These are phyloP conservation scores for Balamuthia mandrillaris DNA, from an alignment of 208 protist species.

Conservation along the genomic window DNA sequence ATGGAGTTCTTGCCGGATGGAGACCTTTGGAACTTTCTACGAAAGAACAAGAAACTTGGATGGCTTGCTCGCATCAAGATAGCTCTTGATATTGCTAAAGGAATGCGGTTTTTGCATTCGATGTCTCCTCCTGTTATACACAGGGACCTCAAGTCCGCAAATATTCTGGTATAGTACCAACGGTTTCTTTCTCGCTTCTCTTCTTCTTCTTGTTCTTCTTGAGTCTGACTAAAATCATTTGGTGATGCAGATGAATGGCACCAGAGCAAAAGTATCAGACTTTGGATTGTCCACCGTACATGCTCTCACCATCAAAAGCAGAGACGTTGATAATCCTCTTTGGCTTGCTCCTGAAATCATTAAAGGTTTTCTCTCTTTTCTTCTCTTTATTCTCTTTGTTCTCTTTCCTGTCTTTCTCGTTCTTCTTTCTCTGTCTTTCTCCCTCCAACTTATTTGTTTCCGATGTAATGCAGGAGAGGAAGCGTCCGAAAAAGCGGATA, in stretches of 20 bases:
- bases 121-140: background rate
- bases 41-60: background rate
- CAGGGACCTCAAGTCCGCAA: background rate
- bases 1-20: slow-evolving; percentile 30
- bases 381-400: no score
- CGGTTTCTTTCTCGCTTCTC: background rate
- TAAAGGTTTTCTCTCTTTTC: background rate
- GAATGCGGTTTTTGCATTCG: background rate
- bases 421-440: background rate
- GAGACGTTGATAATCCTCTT: background rate
- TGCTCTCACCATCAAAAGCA: background rate
- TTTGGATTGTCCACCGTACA: background rate
- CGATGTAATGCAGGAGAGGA: background rate
- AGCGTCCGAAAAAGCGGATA: background rate
- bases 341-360: background rate
- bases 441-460: no score
- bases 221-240: background rate
- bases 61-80: background rate
- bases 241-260: background rate
- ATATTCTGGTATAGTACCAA: background rate
- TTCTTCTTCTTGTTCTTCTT: background rate
- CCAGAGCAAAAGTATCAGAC: background rate
- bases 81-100: slow-evolving; percentile 9
- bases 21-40: background rate
- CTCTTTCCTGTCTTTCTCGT: background rate